phyloP scores from a whole-genome alignment of 2,329 filamentous ascomycete genomes.

The Colletotrichum sp. region DNA sequence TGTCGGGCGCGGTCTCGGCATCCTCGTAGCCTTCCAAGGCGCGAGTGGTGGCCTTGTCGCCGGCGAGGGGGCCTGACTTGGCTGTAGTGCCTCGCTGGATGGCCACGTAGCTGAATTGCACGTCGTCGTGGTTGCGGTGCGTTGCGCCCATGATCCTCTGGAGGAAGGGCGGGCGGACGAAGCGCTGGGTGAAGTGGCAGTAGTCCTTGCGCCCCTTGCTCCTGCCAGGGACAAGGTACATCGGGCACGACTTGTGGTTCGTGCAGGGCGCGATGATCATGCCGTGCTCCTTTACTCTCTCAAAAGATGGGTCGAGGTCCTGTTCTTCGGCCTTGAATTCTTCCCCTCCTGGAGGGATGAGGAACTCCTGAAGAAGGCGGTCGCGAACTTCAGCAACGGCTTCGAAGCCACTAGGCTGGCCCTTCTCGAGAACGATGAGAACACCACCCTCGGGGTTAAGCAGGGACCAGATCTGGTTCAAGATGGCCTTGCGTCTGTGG shows the following conservation, averaged over 20 bases:
- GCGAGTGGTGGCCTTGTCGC: conserved; percentile 60
- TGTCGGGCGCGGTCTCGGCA: conserved; percentile 46
- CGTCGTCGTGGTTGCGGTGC: conserved; percentile 84
- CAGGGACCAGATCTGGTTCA: conserved; percentile 90
- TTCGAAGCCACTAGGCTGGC: conserved; percentile 89
- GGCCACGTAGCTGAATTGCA: conserved; percentile 88
- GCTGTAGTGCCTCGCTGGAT: conserved; percentile 73
- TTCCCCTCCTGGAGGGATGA: conserved; percentile 61
- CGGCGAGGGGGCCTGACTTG: conserved; percentile 43
- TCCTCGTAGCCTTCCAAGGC: conserved; percentile 78
- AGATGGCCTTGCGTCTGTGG: conserved; percentile 75
- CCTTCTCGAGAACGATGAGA: conserved; percentile 88
- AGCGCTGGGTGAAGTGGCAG: conserved; percentile 90
- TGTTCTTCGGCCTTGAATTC: conserved; percentile 44
- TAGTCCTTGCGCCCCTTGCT: conserved; percentile 82
- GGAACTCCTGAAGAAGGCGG: conserved; percentile 76
- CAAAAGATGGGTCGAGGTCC: conserved; percentile 38
- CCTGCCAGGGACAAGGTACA: conserved; percentile 78
- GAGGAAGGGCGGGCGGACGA: conserved; percentile 81
- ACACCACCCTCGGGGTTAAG: conserved; percentile 85
- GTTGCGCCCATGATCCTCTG: conserved; percentile 74
- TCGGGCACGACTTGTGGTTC: conserved; percentile 85
- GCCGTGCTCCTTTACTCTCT: conserved; percentile 59
- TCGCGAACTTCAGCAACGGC: conserved; percentile 85
- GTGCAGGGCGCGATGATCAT: conserved; percentile 82